Evolutionary conservation across 768 basidiomycete species (phyloP).

Genomic region (Suillus paluster): DNA sequence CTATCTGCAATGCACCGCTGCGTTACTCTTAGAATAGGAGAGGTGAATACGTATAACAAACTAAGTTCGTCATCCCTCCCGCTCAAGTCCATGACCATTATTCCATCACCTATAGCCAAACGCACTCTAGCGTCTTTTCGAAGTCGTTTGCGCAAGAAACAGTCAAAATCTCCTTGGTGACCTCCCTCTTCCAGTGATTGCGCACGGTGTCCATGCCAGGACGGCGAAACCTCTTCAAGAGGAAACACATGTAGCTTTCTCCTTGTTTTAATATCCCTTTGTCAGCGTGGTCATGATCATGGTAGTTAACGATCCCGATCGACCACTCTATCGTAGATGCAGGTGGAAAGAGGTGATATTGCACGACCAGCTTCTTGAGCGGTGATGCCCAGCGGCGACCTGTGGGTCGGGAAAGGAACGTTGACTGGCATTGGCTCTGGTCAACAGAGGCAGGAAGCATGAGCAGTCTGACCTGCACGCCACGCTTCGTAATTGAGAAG

Average conservation of each 20-base stretch:
- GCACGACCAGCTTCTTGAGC: slow-evolving; percentile 1
- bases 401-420: background rate
- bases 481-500: slow-evolving; percentile 12
- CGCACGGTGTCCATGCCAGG: background rate
- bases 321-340: slow-evolving; percentile 7
- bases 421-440: background rate
- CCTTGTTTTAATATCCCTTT: background rate
- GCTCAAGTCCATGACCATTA: background rate
- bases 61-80: background rate
- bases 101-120: background rate
- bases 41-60: background rate
- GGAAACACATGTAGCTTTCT: slow-evolving; percentile 7
- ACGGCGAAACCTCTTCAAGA: background rate
- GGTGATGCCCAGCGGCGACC: background rate
- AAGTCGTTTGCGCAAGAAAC: background rate
- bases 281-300: background rate
- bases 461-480: slow-evolving; percentile 11
- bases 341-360: background rate
- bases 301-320: slow-evolving; percentile 6
- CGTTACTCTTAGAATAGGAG: background rate
- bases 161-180: background rate
- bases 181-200: slow-evolving; percentile 2
- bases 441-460: background rate
- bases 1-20: background rate
- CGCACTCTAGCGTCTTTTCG: background rate